Evolutionary conservation across 805 yeast genomes (phyloP), one percentile per base, ranked within the genome.

Genomic region (Metschnikowia similis): DNA sequence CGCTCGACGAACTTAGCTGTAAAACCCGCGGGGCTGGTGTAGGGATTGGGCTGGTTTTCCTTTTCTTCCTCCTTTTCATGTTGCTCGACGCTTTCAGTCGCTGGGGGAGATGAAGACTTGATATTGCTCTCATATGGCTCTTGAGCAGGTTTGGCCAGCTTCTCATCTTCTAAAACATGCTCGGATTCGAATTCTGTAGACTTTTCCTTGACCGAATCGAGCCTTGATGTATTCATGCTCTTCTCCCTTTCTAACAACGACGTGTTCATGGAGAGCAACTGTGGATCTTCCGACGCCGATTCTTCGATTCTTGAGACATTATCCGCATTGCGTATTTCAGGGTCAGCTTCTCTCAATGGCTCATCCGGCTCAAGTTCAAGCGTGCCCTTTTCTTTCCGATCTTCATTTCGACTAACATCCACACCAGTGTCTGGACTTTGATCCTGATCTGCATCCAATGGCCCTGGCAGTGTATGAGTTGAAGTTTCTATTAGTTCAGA

Each of bases 401-500:
- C 17, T 7, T 28, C 26, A 9, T 8, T 8, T 11, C 6, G 14
- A 31, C 11, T 13, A 26, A 31, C 17, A 21, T 21, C 37, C 21
- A 34, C 16, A n/a, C 16, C 31, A 14, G 30, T 6, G 5, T 17
- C 29, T 21, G 16, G 9, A n/a, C 7, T n/a, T 32, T 41, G 30
- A 3, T 9, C 16, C 26, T 16, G 13, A 30, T 40, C 31, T 13
- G 6, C 27, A 21, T 21, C 31, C 17, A n/a, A 14, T 8, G 21
- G 30, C 6, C 34, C 37, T 41, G 45, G 26, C 6, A n/a, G 29
- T 6, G 30, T 10, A 13, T 36, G 37, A 38, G 38, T 16, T 9
- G 45, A 41, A 2, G 45, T 41, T 32, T 41, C 37, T 11, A 41
- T n/a, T 17, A 55, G 49, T 21, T 51, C 57, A 1, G 48, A 45